Percentiles rank a stretch among this genome's conserved stretches.
These are phyloP conservation scores for Chrysopogon serrulatus DNA, from an alignment of 176 grass and related monocot genomes.

Conservation along the genomic window DNA sequence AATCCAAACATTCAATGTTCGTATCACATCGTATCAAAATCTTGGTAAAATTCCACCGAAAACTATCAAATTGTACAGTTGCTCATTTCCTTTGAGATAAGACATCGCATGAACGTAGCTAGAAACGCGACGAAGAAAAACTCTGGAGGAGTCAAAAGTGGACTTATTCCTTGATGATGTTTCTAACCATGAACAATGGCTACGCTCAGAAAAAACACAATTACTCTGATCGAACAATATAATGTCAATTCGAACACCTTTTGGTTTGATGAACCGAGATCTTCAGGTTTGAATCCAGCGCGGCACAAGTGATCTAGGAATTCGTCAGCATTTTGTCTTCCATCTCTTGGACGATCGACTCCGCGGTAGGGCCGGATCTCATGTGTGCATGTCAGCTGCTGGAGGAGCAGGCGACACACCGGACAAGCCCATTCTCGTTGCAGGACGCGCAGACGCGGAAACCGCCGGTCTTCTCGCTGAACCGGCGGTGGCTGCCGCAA, in stretches of 20 bases:
- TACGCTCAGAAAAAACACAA: background rate
- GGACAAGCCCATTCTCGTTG: conserved; percentile 90
- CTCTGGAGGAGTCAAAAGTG: background rate
- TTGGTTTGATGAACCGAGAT: conserved; percentile 1
- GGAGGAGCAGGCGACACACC: conserved; percentile 45
- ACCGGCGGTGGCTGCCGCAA: conserved; percentile 58
- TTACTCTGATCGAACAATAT: background rate
- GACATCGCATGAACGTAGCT: background rate
- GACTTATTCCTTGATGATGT: conserved; percentile 1
- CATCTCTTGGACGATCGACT: background rate
- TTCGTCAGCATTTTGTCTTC: background rate
- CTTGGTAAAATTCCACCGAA: no score
- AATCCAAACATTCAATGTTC: background rate
- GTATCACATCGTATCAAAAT: background rate
- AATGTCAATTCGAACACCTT: background rate
- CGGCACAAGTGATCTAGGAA: background rate
- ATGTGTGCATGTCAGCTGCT: background rate
- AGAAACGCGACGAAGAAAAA: background rate
- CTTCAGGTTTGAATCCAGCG: conserved; percentile 15
- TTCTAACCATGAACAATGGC: conserved; percentile 20
- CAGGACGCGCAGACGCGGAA: conserved; percentile 77
- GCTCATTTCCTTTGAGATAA: background rate
- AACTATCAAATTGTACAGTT: no score
- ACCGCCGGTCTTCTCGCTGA: conserved; percentile 66
- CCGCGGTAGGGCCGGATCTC: background rate